These are phyloP conservation scores for Pseudogymnoascus sp. DNA, from an alignment of 2,329 filamentous ascomycete species.

Conservation along the genomic window DNA sequence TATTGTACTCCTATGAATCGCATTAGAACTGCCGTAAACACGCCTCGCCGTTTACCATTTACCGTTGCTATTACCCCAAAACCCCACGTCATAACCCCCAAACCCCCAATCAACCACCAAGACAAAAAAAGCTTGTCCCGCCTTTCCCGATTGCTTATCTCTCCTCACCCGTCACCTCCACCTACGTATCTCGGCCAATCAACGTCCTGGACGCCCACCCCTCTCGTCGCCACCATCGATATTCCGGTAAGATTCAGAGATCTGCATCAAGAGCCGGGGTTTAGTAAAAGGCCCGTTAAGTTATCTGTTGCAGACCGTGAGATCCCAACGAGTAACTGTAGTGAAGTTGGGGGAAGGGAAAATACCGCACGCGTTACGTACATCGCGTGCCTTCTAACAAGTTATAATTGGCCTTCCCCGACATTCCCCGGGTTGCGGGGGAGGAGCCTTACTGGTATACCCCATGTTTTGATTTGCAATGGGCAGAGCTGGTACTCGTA, in stretches of 20 bases:
- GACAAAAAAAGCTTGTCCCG: neutral
- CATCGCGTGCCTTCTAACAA: neutral
- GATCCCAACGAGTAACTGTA: neutral
- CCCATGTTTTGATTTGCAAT: neutral
- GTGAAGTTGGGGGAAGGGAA: neutral
- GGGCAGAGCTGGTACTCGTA: too few species aligned
- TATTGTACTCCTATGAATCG: neutral
- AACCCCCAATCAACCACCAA: neutral
- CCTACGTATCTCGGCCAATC: neutral
- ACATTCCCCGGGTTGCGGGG: neutral
- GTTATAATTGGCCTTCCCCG: neutral
- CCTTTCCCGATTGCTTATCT: neutral
- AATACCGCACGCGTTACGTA: neutral
- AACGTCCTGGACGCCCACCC: neutral
- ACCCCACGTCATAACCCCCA: neutral
- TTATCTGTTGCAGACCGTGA: neutral
- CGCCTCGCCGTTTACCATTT: neutral
- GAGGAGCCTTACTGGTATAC: neutral
- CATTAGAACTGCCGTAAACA: neutral
- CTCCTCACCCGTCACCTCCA: neutral
- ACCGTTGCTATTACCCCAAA: neutral
- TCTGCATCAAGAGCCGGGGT: neutral
- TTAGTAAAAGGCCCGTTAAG: neutral
- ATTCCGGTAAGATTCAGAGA: neutral
- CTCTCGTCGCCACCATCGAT: neutral